A percentile compares a stretch with the other conserved stretches of the same genome.
Evolutionary conservation across 768 basidiomycete species (phyloP).

Genomic region (Postia placenta): DNA sequence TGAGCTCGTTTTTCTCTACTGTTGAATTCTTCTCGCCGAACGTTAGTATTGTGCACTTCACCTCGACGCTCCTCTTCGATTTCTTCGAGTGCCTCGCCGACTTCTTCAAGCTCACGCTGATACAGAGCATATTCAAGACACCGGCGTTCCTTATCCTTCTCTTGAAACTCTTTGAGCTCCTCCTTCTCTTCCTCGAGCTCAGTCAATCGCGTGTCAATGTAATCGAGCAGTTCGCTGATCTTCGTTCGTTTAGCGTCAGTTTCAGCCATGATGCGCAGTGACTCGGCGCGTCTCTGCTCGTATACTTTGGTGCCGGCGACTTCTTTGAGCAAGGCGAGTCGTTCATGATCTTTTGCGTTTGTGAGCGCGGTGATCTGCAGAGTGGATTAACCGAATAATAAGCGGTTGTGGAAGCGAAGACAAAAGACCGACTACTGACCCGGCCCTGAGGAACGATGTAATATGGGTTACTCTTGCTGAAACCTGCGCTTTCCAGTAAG

Average conservation of each 20-base stretch:
- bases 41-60: conserved; percentile 81
- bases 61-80: conserved; percentile 77
- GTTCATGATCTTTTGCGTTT: conserved; percentile 94
- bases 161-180: conserved; percentile 93
- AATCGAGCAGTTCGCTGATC: conserved; percentile 83
- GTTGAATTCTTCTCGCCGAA: conserved; percentile 76
- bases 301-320: conserved; percentile 98
- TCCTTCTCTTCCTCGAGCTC: conserved; percentile 99
- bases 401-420: neutral
- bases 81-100: conserved; percentile 76
- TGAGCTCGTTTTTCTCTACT: conserved; percentile 80
- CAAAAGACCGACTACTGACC: conserved; percentile 40
- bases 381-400: neutral
- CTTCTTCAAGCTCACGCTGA: conserved; percentile 86
- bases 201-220: conserved; percentile 82
- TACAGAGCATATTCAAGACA: conserved; percentile 95
- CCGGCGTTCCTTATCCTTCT: conserved; percentile 89
- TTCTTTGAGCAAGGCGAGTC: conserved; percentile 92
- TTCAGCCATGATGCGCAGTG: conserved; percentile 94
- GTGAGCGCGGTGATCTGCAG: conserved; percentile 88
- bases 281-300: conserved; percentile 88
- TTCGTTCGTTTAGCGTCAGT: conserved; percentile 90
- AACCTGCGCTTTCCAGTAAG: conserved; percentile 92
- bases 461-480: conserved; percentile 97
- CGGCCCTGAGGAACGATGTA: conserved; percentile 99